phyloP scores from a whole-genome alignment of 352 stramenopile species.

The Pilasporangium apinafurcum region DNA sequence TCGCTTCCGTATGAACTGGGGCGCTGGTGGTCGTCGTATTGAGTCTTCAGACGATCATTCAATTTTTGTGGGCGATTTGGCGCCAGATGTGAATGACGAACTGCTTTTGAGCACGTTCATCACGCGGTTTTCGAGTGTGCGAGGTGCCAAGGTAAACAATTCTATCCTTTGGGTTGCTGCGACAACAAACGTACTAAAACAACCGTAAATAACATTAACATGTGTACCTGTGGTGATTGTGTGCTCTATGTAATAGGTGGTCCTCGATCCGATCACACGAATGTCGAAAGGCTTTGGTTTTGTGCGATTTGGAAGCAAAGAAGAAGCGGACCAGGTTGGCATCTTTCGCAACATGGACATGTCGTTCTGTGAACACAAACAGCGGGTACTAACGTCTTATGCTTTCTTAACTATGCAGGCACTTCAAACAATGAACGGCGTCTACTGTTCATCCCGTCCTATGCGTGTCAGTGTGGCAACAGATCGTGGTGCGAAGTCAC shows the following conservation, averaged over 20 bases:
- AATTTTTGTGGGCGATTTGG: constrained; percentile 90
- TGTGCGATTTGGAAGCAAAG: constrained; percentile 84
- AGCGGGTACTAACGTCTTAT: too few species aligned
- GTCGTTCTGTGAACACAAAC: too few species aligned
- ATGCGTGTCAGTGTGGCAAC: constrained; percentile 90
- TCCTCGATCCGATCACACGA: constrained; percentile 85
- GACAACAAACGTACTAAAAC: too few species aligned
- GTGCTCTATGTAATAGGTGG: constrained; percentile 27
- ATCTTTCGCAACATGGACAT: too few species aligned
- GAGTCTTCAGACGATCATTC: constrained; percentile 83
- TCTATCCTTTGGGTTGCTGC: neutral
- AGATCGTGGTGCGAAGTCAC: constrained; percentile 54
- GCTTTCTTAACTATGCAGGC: constrained; percentile 19
- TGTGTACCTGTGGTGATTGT: neutral
- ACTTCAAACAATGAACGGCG: constrained; percentile 87
- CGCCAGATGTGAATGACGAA: constrained; percentile 86
- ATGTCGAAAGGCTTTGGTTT: constrained; percentile 92
- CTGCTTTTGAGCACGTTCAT: constrained; percentile 83
- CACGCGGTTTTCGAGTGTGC: constrained; percentile 69
- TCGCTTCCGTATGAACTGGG: constrained; percentile 91
- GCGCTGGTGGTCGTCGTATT: constrained; percentile 78
- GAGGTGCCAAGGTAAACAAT: constrained; percentile 63
- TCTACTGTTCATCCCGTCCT: constrained; percentile 79
- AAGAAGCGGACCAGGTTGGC: constrained; percentile 70
- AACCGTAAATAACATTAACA: neutral